Evolutionary conservation across 106 monocot species (phyloP), one percentile per base, ranked within the genome.

Genomic region (Dendrobium chrysotoxum): DNA sequence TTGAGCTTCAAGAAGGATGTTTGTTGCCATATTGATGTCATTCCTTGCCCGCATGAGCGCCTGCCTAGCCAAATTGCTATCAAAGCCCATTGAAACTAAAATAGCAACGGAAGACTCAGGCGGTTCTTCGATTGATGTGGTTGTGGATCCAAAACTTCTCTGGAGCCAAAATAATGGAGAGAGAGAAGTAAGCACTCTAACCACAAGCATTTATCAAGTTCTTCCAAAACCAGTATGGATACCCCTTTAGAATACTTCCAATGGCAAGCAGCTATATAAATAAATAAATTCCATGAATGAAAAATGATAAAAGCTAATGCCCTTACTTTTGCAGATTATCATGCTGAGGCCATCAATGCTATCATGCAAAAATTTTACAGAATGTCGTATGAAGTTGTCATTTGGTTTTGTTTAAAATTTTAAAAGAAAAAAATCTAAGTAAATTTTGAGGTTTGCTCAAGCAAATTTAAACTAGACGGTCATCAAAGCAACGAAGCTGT

Each of bases 1-100:
- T 8, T 90, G 89, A 53, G 90, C 82, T 89, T 92, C 95, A 9
- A 95, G 83, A 30, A 95, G 89, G 80, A 95, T 95, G 75, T 92
- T 89, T 75, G 95, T 92, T 53, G 92, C 95, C 8, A 80, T 81
- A 50, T 90, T 88, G 72, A 95, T 82, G 77, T 95, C 95, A 39
- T 95, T 95, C 72, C 90, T 73, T 5, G 95, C 92, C 23, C 76
- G 85, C 73, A 82, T 26, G 30, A 95, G 88, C 23, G 95, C 95
- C 31, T 90, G 92, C 58, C 95, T 86, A 3, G 95, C 95, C 74
- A 88, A 83, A 76, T 85, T 86, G 64, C 75, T 82, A 80, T 95
- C 89, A 71, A 95, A 95, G 53, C 95, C 95, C 95, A 95, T 95
- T 4, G 95, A 90, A 15, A 95, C 92, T 42, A 95, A 44, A 4